Percentiles rank a stretch among this genome's conserved stretches.
Conservation (phyloP, 305 asterid genomes). For the Rubia balearica region DNA sequence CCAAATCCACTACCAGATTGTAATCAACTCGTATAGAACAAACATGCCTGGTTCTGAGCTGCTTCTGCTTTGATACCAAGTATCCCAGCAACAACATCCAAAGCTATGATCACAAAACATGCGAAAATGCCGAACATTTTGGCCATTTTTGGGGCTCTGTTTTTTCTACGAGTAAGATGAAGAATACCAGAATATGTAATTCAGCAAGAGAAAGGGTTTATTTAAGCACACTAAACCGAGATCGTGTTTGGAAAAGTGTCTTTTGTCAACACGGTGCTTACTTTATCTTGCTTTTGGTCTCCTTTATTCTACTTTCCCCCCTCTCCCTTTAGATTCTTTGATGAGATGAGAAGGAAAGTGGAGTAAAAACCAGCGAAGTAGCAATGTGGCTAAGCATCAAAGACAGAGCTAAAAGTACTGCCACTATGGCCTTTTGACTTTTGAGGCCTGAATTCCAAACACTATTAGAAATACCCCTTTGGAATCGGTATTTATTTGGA, state of each 20-base stretch:
- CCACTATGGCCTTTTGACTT: too few species aligned
- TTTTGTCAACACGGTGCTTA: constrained; percentile 50
- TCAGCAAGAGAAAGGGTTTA: constrained; percentile 6
- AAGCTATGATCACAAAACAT: constrained; percentile 54
- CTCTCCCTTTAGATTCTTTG: constrained; percentile 35
- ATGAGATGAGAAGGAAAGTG: constrained; percentile 39
- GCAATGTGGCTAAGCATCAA: constrained; percentile 28
- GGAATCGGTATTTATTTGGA: too few species aligned
- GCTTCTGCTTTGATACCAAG: constrained; percentile 78
- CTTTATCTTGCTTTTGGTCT: constrained; percentile 41
- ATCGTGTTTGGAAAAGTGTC: constrained; percentile 33
- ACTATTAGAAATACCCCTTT: too few species aligned
- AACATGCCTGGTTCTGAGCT: constrained; percentile 64
- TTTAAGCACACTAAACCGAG: not conserved
- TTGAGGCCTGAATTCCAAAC: too few species aligned
- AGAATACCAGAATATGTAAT: not conserved
- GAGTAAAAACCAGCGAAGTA: constrained; percentile 51
- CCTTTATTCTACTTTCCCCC: constrained; percentile 24
- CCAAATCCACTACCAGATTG: not conserved
- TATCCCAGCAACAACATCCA: constrained; percentile 64
- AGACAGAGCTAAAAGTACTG: too few species aligned
- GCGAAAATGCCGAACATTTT: constrained; percentile 47
- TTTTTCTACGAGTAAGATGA: not conserved
- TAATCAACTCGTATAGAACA: too few species aligned
- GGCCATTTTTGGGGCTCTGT: constrained; percentile 29